Conservation (phyloP, 2,329 filamentous ascomycete species). For the Ophiostoma novo-ulmi region DNA sequence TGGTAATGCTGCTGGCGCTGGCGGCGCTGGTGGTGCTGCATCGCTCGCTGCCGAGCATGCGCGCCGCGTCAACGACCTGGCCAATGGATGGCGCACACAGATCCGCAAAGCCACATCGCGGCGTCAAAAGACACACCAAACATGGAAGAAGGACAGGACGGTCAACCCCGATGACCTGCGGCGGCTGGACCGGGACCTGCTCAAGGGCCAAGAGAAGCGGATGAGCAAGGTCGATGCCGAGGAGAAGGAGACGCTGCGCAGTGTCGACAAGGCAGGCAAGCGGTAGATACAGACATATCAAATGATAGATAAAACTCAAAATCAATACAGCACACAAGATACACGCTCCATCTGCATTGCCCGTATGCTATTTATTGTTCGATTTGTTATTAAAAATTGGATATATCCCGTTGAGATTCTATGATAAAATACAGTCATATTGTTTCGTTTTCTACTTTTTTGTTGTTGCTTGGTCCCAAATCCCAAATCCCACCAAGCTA, state of each 20-base stretch:
- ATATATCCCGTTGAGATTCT: background rate
- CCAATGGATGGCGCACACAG: conserved; percentile 48
- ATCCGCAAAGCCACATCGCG: conserved; percentile 39
- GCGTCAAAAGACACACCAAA: conserved; percentile 45
- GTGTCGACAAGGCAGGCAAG: conserved; percentile 32
- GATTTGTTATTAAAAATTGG: background rate
- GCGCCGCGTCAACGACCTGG: conserved; percentile 42
- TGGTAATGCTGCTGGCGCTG: conserved; percentile 37
- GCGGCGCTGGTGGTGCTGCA: background rate
- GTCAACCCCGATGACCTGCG: conserved; percentile 43
- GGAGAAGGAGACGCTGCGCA: conserved; percentile 46
- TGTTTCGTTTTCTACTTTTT: background rate
- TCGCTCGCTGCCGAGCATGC: conserved; percentile 35
- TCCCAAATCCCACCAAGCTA: background rate
- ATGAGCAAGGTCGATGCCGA: conserved; percentile 46
- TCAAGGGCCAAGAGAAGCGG: conserved; percentile 50
- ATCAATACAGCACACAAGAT: too few relatives aligned
- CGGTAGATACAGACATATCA: background rate
- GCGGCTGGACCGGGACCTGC: conserved; percentile 44
- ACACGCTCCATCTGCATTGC: background rate
- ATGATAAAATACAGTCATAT: background rate
- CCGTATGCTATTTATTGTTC: background rate
- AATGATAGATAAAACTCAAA: background rate
- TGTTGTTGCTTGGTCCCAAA: background rate
- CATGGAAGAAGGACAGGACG: conserved; percentile 43